Conservation (phyloP, 768 basidiomycete species). For the Termitomyces sp. region DNA sequence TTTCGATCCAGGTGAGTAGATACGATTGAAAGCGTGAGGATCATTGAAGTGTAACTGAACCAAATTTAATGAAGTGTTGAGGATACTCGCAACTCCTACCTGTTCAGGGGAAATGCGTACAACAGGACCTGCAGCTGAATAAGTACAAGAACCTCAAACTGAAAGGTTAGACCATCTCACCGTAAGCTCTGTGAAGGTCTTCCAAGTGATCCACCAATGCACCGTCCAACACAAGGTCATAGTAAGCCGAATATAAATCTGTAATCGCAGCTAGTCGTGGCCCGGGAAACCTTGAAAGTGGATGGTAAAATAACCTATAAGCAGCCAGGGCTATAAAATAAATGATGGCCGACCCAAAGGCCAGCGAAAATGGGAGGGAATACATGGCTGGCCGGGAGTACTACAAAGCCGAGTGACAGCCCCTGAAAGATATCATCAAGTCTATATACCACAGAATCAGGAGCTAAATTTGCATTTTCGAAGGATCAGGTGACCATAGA, state of each 20-base stretch:
- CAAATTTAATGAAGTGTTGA: neutral
- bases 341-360: neutral
- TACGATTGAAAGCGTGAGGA: neutral
- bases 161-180: neutral
- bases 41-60: slow-evolving; percentile 5
- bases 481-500: too few relatives aligned
- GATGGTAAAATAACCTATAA: slow-evolving; percentile 2
- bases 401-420: neutral
- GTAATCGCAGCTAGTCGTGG: slow-evolving; percentile 8
- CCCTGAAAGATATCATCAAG: too few relatives aligned
- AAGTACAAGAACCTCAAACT: neutral
- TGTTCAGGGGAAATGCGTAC: neutral
- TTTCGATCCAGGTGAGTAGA: slow-evolving; percentile 2
- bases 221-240: slow-evolving; percentile 1
- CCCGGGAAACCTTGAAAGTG: slow-evolving; percentile 4
- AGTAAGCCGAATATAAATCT: slow-evolving; percentile 1
- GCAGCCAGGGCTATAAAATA: neutral
- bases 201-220: slow-evolving; percentile 4
- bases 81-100: neutral
- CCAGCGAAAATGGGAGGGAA: neutral
- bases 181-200: slow-evolving; percentile 6
- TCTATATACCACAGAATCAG: too few relatives aligned
- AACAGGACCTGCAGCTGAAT: neutral
- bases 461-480: too few relatives aligned
- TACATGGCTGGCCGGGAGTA: neutral